These are phyloP conservation scores for Hypoxylon sp. DNA, from an alignment of 2,329 filamentous ascomycete genomes.

Conservation along the genomic window DNA sequence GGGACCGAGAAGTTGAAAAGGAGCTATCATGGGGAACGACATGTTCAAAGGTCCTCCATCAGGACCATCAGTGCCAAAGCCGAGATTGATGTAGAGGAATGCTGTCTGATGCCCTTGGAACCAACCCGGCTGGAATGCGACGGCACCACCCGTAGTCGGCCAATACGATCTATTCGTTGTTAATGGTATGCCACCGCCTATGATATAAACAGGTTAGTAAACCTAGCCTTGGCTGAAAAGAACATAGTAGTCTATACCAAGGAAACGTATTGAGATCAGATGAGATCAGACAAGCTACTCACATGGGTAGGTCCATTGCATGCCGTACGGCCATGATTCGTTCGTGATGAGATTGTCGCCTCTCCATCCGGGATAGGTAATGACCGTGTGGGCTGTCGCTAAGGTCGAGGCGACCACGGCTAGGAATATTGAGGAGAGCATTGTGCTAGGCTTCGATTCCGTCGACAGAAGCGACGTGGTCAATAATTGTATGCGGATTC, in stretches of 20 bases:
- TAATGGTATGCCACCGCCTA: constrained; percentile 86
- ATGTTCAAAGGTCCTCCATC: constrained; percentile 82
- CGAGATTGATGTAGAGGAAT: constrained; percentile 91
- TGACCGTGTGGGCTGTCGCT: constrained; percentile 80
- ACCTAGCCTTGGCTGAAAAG: constrained; percentile 1
- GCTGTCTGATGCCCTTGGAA: constrained; percentile 89
- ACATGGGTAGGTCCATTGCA: constrained; percentile 98
- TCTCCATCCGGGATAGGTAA: constrained; percentile 89
- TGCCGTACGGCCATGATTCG: constrained; percentile 85
- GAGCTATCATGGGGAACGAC: constrained; percentile 83
- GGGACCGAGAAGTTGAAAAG: constrained; percentile 87
- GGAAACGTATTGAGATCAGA: not conserved
- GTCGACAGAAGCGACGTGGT: not conserved
- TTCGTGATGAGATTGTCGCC: constrained; percentile 89
- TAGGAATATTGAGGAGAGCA: constrained; percentile 64
- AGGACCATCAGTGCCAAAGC: constrained; percentile 79
- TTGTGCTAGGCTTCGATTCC: constrained; percentile 50
- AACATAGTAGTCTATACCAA: constrained; percentile 8
- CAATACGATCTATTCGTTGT: constrained; percentile 91
- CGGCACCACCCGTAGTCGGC: constrained; percentile 88
- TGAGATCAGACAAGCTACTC: constrained; percentile 56
- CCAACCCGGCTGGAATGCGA: constrained; percentile 95
- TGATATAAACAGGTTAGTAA: constrained; percentile 13
- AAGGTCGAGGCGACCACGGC: constrained; percentile 64
- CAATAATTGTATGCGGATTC: not conserved